Base-by-base conservation (phyloP, 495 filamentous ascomycete species). In the Podospora appendiculata region DNA sequence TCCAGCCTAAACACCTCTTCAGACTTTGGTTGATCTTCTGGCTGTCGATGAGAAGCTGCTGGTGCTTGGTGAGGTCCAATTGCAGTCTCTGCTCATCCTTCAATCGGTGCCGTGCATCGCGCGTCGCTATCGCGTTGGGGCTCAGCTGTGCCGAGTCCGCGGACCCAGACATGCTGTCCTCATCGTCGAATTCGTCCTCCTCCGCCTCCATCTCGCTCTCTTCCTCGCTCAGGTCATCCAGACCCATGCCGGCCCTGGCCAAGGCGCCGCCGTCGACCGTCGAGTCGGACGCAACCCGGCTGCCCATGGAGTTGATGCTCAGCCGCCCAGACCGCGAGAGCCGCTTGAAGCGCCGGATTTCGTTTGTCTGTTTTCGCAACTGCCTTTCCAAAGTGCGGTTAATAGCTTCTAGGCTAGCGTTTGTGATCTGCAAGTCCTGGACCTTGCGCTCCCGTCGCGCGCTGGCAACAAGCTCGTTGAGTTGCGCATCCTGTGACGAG, bases 351-450 rank as follows among this genome's bases (percentile, higher is more conserved):
- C 89, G 78, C 32, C 92, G 83, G 38, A 99, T 66, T 66, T 99
- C 92, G 8, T 88, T 80, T 17, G 87, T 89, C 61, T 97, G 93
- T 59, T 93, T 93, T 6, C 89, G 80, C 67, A 99, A 81, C 59
- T 96, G 88, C 9, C 88, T 79, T 67, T 99, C 93, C 1, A 99
- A 72, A 0, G 89, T 90, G 45, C 90, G 81, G 60, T 99, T 99
- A 69, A 99, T 96, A n/a, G 94, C 94, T 32, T 95, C 78, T 8
- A 99, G 79, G 18, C 90, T 95, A 2, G 89, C 92, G 58, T 99
- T 99, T 55, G 88, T 95, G 53, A 99, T 99, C 62, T 99, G 88
- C n/a, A 99, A 74, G 65, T 99, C 93, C 57, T 97, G 74, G 32
- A 99, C 91, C 68, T 96, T 97, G 51, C 93, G 83, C 68, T 96